Conservation (phyloP, 2,329 filamentous ascomycete species). For the Pseudocercospora fuligena region DNA sequence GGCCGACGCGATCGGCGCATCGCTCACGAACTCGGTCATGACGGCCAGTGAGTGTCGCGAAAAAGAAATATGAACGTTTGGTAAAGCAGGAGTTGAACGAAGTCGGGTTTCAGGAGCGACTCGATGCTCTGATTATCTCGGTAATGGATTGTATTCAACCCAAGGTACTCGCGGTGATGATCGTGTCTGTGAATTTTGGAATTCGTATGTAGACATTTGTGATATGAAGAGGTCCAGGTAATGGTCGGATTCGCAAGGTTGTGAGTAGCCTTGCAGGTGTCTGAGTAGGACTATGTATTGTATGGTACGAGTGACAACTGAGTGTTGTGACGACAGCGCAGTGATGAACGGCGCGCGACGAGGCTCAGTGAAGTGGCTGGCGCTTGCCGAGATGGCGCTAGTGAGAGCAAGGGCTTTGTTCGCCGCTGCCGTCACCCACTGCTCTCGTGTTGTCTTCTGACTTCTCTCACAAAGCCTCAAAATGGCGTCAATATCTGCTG, state of each 20-base stretch:
- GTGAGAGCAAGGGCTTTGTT: neutral
- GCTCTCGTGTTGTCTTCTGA: slow-evolving; percentile 1
- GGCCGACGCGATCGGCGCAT: slow-evolving; percentile 23
- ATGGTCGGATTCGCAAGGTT: slow-evolving; percentile 9
- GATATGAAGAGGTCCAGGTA: slow-evolving; percentile 12
- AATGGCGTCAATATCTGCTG: slow-evolving; percentile 22
- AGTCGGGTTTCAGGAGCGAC: slow-evolving; percentile 9
- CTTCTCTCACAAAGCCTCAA: slow-evolving; percentile 13
- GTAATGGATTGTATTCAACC: slow-evolving; percentile 26
- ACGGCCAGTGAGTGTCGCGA: slow-evolving; percentile 6
- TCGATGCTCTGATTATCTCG: slow-evolving; percentile 27
- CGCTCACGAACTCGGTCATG: slow-evolving; percentile 29
- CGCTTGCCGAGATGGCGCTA: neutral
- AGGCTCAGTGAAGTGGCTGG: neutral
- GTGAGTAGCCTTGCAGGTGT: slow-evolving; percentile 9
- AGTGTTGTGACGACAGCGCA: slow-evolving; percentile 8
- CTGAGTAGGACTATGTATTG: neutral
- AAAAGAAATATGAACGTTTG: slow-evolving; percentile 19
- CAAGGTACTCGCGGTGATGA: slow-evolving; percentile 30
- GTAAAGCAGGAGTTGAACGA: slow-evolving; percentile 7
- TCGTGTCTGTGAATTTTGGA: slow-evolving; percentile 20
- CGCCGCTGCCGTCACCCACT: neutral
- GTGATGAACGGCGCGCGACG: slow-evolving; percentile 1
- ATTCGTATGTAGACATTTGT: slow-evolving; percentile 35
- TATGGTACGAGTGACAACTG: slow-evolving; percentile 11